Percentiles rank a stretch among this genome's conserved stretches.
phyloP scores from a whole-genome alignment of 768 basidiomycete species.

The Podaxis sp. region DNA sequence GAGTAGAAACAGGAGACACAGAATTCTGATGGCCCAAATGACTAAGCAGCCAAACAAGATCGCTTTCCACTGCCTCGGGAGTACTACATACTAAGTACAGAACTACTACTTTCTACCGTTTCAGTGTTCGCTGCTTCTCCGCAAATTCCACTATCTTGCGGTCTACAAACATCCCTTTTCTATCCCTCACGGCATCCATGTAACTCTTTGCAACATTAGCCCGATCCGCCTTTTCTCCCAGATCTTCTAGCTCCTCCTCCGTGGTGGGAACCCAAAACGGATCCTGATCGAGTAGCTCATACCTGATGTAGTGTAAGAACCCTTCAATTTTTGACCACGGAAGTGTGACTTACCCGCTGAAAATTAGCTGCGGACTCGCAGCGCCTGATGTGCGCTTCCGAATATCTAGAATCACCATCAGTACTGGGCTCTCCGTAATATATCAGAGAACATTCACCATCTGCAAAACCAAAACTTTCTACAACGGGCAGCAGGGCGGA shows the following conservation, averaged over 20 bases:
- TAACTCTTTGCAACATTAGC: conserved; percentile 92
- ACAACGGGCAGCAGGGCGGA: conserved; percentile 91
- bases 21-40: conserved; percentile 9
- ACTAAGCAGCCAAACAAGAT: conserved; percentile 15
- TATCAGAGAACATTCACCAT: conserved; percentile 51
- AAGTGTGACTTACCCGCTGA: conserved; percentile 72
- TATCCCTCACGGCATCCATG: conserved; percentile 85
- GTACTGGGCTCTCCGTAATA: neutral
- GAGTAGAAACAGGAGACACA: neutral
- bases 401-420: conserved; percentile 65
- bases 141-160: conserved; percentile 93
- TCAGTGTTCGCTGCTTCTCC: conserved; percentile 93
- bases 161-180: conserved; percentile 96
- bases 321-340: neutral
- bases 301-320: conserved; percentile 43
- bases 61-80: neutral
- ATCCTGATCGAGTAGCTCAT: conserved; percentile 90
- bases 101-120: conserved; percentile 40
- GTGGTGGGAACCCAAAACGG: conserved; percentile 99
- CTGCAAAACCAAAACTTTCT: conserved; percentile 97
- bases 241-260: conserved; percentile 93
- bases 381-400: conserved; percentile 95
- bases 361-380: conserved; percentile 95
- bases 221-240: conserved; percentile 94
- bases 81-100: neutral